phyloP scores from a whole-genome alignment of 2,329 filamentous ascomycete species.

The Davidsoniella neocaledoniae region DNA sequence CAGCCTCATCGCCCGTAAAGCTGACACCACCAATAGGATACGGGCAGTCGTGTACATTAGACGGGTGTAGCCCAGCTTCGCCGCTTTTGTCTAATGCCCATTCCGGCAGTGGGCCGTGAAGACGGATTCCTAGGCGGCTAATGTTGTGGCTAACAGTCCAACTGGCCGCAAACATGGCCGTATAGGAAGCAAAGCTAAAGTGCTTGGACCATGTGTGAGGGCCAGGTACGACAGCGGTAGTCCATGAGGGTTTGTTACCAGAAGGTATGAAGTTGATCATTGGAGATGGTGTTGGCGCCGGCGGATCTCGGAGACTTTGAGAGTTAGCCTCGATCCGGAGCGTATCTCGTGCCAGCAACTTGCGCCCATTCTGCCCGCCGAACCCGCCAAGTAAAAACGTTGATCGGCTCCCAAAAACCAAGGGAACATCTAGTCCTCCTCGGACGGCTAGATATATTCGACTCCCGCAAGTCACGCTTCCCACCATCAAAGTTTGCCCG shows the following conservation, averaged over 20 bases:
- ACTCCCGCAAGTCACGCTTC: slow-evolving; percentile 17
- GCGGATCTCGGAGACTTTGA: no score
- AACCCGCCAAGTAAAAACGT: slow-evolving; percentile 21
- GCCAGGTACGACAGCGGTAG: slow-evolving; percentile 22
- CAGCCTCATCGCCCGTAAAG: slow-evolving; percentile 26
- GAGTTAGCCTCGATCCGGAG: slow-evolving; percentile 14
- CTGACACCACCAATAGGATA: slow-evolving; percentile 26
- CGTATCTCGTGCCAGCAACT: slow-evolving; percentile 19
- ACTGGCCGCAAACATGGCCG: slow-evolving; percentile 19
- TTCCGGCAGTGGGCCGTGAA: slow-evolving; percentile 22
- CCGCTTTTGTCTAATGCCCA: slow-evolving; percentile 24
- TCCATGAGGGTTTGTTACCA: slow-evolving; percentile 14
- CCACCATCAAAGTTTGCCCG: slow-evolving; percentile 18
- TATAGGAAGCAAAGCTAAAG: slow-evolving; percentile 19
- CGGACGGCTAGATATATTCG: slow-evolving; percentile 21
- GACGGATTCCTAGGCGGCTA: slow-evolving; percentile 24
- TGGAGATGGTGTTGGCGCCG: no score
- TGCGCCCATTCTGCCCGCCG: slow-evolving; percentile 21
- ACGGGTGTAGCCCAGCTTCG: slow-evolving; percentile 24
- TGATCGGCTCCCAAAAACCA: slow-evolving; percentile 19
- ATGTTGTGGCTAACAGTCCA: slow-evolving; percentile 27
- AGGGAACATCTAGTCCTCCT: slow-evolving; percentile 21
- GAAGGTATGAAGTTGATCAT: no score
- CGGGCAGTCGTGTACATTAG: slow-evolving; percentile 25
- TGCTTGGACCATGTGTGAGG: slow-evolving; percentile 23